Percentiles rank a stretch among this genome's conserved stretches.
These are phyloP conservation scores for Hansenula anomala DNA, from an alignment of 1,139 yeast species.

Conservation along the genomic window DNA sequence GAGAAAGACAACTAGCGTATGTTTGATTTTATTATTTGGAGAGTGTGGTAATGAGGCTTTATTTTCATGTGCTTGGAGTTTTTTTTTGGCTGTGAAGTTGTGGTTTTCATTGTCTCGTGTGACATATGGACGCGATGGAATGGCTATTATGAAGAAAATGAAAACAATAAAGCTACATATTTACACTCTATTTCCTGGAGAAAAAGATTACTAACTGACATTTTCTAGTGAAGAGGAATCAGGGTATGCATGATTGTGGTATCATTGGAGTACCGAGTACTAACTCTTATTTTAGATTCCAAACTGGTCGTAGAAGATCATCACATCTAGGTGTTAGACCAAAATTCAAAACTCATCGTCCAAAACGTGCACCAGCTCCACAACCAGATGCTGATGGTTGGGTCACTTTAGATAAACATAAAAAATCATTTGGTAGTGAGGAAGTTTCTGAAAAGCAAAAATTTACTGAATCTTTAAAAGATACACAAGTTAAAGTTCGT, in stretches of 20 bases:
- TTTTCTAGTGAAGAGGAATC: slow-evolving; percentile 25
- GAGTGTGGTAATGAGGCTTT: too few relatives aligned
- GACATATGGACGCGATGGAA: too few relatives aligned
- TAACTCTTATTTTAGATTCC: slow-evolving; percentile 10
- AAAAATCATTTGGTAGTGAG: slow-evolving; percentile 44
- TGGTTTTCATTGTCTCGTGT: neutral
- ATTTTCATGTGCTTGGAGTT: too few relatives aligned
- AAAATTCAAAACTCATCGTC: slow-evolving; percentile 47
- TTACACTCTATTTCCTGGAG: neutral
- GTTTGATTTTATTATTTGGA: neutral
- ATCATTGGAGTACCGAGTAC: neutral
- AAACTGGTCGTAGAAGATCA: slow-evolving; percentile 47
- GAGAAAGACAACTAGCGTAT: slow-evolving; percentile 30
- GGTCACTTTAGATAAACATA: slow-evolving; percentile 59
- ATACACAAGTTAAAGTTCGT: slow-evolving; percentile 44
- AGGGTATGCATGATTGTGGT: too few relatives aligned
- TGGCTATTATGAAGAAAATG: too few relatives aligned
- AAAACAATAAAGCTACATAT: too few relatives aligned
- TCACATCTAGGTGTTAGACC: slow-evolving; percentile 50
- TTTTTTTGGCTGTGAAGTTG: too few relatives aligned
- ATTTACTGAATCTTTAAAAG: slow-evolving; percentile 43
- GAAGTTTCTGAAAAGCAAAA: slow-evolving; percentile 42
- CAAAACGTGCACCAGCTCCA: slow-evolving; percentile 28
- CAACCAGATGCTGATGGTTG: slow-evolving; percentile 71
- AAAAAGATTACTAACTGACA: neutral